phyloP scores from a whole-genome alignment of 352 stramenopile genomes.

The Achlya hypogyna region DNA sequence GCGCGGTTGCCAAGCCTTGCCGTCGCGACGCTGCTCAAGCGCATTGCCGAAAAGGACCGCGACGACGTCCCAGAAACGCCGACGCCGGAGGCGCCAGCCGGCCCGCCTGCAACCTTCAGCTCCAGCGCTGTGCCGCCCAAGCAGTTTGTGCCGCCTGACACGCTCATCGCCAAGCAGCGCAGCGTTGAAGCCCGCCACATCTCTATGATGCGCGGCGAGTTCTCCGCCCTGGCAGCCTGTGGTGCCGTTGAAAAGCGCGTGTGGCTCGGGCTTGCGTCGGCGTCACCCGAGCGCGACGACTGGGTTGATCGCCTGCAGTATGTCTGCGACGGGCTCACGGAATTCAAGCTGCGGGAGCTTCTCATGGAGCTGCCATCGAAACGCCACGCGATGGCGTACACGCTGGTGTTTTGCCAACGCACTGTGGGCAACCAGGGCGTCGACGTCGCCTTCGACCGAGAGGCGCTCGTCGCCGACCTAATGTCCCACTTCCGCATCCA shows the following conservation, averaged over 20 bases:
- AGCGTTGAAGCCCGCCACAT: slow-evolving; percentile 31
- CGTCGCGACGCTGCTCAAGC: slow-evolving; percentile 38
- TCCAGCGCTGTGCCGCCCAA: slow-evolving; percentile 3
- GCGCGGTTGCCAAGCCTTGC: slow-evolving; percentile 32
- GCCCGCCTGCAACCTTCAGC: background rate
- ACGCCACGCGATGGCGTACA: slow-evolving; percentile 81
- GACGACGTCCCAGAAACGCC: slow-evolving; percentile 29
- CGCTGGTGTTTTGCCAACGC: slow-evolving; percentile 39
- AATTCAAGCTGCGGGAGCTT: slow-evolving; percentile 80
- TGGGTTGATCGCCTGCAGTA: slow-evolving; percentile 46
- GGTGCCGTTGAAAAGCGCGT: slow-evolving; percentile 32
- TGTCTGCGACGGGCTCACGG: slow-evolving; percentile 70
- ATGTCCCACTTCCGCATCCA: slow-evolving; percentile 76
- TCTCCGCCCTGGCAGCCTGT: slow-evolving; percentile 55
- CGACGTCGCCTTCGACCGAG: slow-evolving; percentile 29
- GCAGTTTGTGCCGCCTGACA: slow-evolving; percentile 42
- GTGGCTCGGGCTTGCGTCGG: slow-evolving; percentile 38
- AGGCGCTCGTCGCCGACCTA: slow-evolving; percentile 45
- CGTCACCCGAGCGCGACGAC: slow-evolving; percentile 37
- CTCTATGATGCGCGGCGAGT: slow-evolving; percentile 56
- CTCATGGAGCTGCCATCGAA: slow-evolving; percentile 88
- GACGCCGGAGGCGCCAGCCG: slow-evolving; percentile 4
- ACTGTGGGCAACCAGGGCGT: slow-evolving; percentile 20
- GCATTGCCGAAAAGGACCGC: slow-evolving; percentile 53
- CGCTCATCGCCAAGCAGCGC: slow-evolving; percentile 25